Evolutionary conservation across 2,329 filamentous ascomycete genomes (phyloP), one percentile per base, ranked within the genome.

Genomic region (Penicillium occitanis): DNA sequence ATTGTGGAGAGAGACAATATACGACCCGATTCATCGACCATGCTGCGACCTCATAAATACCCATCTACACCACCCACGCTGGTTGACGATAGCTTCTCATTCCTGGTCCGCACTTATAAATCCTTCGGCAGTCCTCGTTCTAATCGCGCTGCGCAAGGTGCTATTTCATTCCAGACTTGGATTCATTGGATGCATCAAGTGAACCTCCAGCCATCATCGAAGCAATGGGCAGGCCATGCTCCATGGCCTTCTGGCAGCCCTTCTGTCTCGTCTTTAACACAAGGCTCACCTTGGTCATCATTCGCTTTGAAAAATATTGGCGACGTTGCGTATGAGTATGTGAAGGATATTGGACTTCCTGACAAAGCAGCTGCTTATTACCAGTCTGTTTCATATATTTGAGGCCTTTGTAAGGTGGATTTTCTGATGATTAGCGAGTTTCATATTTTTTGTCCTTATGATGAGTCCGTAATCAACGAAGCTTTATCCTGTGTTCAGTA

Each of bases 141-240:
- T 3, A 14, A 48, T 30, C 35, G 48, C 1, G 3, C 53, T 44
- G 30, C 6, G 25, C 37, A 25, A 42, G 25, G 11, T 44, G 22
- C 8, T 14, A 64, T 64, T 25, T 4, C 37, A 40, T 64, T 58
- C 33, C 40, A 58, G 37, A 64, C 62, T 22, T 64, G 62, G 62
- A 42, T 64, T 37, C 25, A 37, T 17, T 58, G 40, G 51, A 58
- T 60, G 7, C 57, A 60, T 55, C 51, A 55, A 55, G 30, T 35
- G 25, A 19, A 55, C 8, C 50, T 53, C 25, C 51, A 35, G 51
- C 51, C 30, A 5, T 35, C 51, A 55, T 11, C 30, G 5, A 33
- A 55, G 51, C 51, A 35, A 30, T 53, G 28, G 51, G 51, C 30
- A 13, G 51, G 30, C n/a, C 51, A 55, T 19, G 51, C 35, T 19